Conservation (phyloP, 805 yeast species). For the Dipodascus albidus region DNA sequence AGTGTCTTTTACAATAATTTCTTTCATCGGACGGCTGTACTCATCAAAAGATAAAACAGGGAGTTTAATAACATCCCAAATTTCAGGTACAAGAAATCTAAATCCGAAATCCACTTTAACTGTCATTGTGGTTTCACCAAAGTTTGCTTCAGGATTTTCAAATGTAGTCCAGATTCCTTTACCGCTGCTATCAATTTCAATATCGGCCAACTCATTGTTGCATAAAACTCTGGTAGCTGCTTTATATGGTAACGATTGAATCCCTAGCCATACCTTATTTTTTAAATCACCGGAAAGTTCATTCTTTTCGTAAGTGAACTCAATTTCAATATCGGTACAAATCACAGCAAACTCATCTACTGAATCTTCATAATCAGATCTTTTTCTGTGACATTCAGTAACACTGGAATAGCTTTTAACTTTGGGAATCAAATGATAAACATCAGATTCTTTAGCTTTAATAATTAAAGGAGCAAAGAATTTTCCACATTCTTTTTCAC, state of each 20-base stretch:
- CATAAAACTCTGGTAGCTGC: not conserved
- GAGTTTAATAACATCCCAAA: not conserved
- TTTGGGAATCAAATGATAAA: not conserved
- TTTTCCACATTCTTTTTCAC: not conserved
- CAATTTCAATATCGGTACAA: not conserved
- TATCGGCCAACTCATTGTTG: not conserved
- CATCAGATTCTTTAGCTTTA: not conserved
- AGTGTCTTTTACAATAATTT: not conserved
- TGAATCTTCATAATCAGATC: not conserved
- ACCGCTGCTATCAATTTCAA: not conserved
- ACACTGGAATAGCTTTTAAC: not conserved
- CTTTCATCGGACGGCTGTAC: not conserved
- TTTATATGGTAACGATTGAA: not conserved
- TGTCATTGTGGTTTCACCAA: too few relatives aligned
- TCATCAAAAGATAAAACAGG: not conserved
- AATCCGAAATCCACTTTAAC: not conserved
- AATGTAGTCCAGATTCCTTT: not conserved
- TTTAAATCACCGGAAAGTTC: not conserved
- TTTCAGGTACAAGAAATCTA: not conserved
- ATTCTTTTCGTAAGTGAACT: not conserved
- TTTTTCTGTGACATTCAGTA: not conserved
- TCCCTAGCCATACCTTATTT: not conserved
- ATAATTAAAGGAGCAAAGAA: not conserved
- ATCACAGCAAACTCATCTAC: not conserved
- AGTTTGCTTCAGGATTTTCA: not conserved